phyloP scores from a whole-genome alignment of 2,329 filamentous ascomycete genomes.

The Lasiodiplodia theobromae region DNA sequence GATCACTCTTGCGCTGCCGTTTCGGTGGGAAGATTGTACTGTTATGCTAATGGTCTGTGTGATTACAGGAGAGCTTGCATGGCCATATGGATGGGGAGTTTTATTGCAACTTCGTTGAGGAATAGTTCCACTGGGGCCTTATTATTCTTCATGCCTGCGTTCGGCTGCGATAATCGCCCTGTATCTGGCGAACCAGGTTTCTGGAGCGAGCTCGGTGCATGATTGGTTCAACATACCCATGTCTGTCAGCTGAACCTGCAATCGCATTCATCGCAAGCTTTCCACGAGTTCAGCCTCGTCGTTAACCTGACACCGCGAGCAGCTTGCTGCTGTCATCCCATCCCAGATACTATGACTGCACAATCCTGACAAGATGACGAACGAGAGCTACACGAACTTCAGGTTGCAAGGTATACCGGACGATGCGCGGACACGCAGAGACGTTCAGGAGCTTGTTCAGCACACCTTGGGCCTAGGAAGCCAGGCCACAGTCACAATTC shows the following conservation, averaged over 20 bases:
- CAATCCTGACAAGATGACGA: background rate
- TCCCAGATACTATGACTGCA: background rate
- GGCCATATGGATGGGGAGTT: too few species aligned
- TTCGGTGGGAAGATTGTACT: too few species aligned
- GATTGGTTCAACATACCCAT: background rate
- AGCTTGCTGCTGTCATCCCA: background rate
- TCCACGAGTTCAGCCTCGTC: background rate
- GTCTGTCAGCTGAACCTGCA: background rate
- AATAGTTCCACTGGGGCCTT: too few species aligned
- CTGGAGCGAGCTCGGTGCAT: background rate
- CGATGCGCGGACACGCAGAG: background rate
- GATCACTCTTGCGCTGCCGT: too few species aligned
- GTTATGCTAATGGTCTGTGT: too few species aligned
- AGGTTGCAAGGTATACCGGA: background rate
- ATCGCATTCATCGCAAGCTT: background rate
- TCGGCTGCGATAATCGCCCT: background rate
- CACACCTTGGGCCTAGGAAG: background rate
- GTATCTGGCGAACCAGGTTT: background rate
- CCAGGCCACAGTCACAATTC: background rate
- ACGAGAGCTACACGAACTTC: background rate
- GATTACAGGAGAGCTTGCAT: too few species aligned
- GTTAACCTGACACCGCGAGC: background rate
- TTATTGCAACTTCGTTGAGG: too few species aligned
- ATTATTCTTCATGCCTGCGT: background rate
- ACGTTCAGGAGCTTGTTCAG: background rate